Percentiles rank a stretch among this genome's conserved stretches.
Evolutionary conservation across 2,329 filamentous ascomycete species (phyloP).

Genomic region (Albifimbria verrucaria): DNA sequence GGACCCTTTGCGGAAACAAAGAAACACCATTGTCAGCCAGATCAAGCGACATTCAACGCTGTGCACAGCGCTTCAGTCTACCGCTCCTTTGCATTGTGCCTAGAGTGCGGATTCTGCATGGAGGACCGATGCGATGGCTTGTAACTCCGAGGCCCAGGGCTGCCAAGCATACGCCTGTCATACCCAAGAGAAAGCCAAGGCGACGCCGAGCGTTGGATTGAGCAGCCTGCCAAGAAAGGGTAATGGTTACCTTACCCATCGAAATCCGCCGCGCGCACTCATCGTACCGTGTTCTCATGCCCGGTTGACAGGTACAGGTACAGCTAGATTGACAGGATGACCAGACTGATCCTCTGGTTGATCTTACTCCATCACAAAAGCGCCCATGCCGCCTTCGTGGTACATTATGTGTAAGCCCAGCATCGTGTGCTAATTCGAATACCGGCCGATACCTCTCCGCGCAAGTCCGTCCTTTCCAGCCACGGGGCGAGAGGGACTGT

Average conservation of each 20-base stretch:
- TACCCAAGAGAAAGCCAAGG: not conserved
- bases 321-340: not conserved
- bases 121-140: not conserved
- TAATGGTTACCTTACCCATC: not conserved
- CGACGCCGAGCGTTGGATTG: not conserved
- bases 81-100: not conserved
- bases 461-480: not conserved
- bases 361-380: not conserved
- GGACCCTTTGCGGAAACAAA: no score
- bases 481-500: not conserved
- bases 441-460: not conserved
- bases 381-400: no score
- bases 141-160: not conserved
- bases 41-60: no score
- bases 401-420: no score
- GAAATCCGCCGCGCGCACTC: no score
- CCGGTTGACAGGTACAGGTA: no score
- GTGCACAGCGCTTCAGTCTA: no score
- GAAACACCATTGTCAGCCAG: no score
- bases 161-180: not conserved
- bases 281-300: no score
- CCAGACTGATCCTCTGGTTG: no score
- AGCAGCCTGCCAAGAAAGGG: not conserved
- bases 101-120: not conserved
- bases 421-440: no score